Base-by-base conservation (phyloP, 2,329 filamentous ascomycete species). In the Alternaria ventricosa region DNA sequence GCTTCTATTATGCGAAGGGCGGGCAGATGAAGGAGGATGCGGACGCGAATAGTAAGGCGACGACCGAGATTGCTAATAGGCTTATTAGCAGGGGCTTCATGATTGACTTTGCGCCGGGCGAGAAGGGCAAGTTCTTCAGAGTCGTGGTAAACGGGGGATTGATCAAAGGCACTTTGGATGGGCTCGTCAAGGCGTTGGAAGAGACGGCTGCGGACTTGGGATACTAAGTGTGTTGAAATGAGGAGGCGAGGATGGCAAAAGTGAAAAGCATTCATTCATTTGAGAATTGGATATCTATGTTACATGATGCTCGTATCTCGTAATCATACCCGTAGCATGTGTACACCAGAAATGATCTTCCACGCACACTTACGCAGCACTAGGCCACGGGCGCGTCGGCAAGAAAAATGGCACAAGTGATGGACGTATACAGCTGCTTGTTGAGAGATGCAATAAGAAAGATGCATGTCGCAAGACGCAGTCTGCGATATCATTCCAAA, bases 1-100 rank as follows among this genome's bases (percentile, higher is more conserved):
- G 95, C 83, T 98, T 98, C 79, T 97, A 97, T 79, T 94, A 92
- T 74, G 88, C 90, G 0, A 88, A 88, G 0, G 83, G 83, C 1
- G 87, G 89, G 3, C 72, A 79, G 61, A 67, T 91, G 59, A 75
- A 79, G 2, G 73, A 75, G 12, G 82, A 84, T 60, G 70, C 62
- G 60, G 81, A 83, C 60, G 78, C 76, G 55, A 91, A 90, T 75
- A 86, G 85, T 55, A 81, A 78, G 69, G 76, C 84, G 6, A 92
- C 90, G 5, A 84, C 83, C 67, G 78, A 80, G 43, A 85, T 92
- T 51, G 84, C 86, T 6, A 79, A 82, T 61, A 80, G 77, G 27
- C 79, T 92, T 68, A 83, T 91, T 46, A 67, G 70, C 13, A 84
- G 83, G 66, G 90, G 90, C 0, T 92, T 90, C 70, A 92, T 92